Evolutionary conservation across 78 protist genomes (phyloP).

Genomic region (Dictyostelium citrinum): DNA sequence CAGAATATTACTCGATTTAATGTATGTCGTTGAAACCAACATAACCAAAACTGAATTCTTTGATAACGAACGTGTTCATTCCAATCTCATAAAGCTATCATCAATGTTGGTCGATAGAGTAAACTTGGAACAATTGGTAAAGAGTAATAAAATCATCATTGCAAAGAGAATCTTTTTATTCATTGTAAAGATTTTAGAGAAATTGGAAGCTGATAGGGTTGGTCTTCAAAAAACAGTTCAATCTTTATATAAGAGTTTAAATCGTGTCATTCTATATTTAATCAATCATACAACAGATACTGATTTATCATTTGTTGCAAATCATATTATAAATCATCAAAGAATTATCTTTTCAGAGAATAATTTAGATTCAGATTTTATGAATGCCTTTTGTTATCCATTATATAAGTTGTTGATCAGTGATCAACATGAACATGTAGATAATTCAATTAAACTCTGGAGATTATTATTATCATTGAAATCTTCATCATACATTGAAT

Average conservation of each 20-base stretch:
- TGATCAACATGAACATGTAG: constrained; percentile 11
- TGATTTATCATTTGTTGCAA: constrained; percentile 5
- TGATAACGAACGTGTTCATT: constrained; percentile 51
- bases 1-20: constrained; percentile 18
- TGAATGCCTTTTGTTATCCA: constrained; percentile 25
- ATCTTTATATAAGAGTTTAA: constrained; percentile 26
- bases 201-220: constrained; percentile 49
- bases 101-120: constrained; percentile 56
- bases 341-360: constrained; percentile 52
- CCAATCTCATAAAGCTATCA: constrained; percentile 23
- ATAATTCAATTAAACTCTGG: constrained; percentile 25
- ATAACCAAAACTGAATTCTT: constrained; percentile 51
- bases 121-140: constrained; percentile 16
- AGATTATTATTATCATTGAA: constrained; percentile 3
- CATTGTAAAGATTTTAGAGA: constrained; percentile 58
- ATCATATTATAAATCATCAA: constrained; percentile 58
- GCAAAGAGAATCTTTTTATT: constrained; percentile 19
- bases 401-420: neutral
- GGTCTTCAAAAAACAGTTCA: constrained; percentile 15
- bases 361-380: constrained; percentile 42
- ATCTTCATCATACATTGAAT: constrained; percentile 3
- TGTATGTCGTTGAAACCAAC: constrained; percentile 48
- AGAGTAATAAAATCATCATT: neutral
- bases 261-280: constrained; percentile 24
- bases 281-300: neutral